Percentiles rank a stretch among this genome's conserved stretches.
Evolutionary conservation across 2,329 filamentous ascomycete species (phyloP).

Genomic region (Plectosphaerella cucumerina): DNA sequence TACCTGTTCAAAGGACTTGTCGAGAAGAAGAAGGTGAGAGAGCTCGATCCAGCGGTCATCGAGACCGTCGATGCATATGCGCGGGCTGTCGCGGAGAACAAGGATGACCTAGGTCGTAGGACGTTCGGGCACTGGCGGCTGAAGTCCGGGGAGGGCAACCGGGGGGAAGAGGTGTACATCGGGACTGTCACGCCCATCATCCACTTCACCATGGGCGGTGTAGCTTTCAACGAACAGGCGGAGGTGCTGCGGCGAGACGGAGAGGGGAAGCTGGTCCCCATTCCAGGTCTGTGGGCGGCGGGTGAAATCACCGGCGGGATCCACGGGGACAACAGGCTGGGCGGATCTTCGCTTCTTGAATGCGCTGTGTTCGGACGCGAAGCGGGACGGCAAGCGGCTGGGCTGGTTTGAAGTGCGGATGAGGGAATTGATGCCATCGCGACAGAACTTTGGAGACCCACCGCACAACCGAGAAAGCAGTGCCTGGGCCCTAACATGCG

Average conservation of each 20-base stretch:
- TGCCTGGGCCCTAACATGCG: too few relatives aligned
- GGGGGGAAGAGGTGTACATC: conserved; percentile 51
- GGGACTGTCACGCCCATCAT: conserved; percentile 59
- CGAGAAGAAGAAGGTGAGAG: conserved; percentile 48
- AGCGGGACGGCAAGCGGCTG: conserved; percentile 45
- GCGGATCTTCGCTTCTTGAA: conserved; percentile 57
- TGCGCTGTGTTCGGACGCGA: conserved; percentile 61
- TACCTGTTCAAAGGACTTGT: conserved; percentile 60
- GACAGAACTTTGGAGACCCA: too few relatives aligned
- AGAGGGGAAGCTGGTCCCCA: conserved; percentile 30
- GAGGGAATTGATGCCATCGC: background rate
- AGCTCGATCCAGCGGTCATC: conserved; percentile 37
- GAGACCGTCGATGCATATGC: conserved; percentile 46
- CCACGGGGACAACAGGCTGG: conserved; percentile 59
- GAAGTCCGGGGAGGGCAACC: conserved; percentile 32
- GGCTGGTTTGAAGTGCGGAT: background rate
- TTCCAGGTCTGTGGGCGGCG: conserved; percentile 56
- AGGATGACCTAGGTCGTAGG: conserved; percentile 42
- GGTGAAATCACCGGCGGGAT: conserved; percentile 63
- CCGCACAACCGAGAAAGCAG: too few relatives aligned
- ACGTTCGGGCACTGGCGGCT: conserved; percentile 54
- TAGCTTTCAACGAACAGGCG: conserved; percentile 48
- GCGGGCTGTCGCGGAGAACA: conserved; percentile 31
- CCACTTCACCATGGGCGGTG: conserved; percentile 66
- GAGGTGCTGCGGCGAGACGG: conserved; percentile 41